Evolutionary conservation across 2,329 filamentous ascomycete genomes (phyloP), one percentile per base, ranked within the genome.

Genomic region (Diaporthe sp.): DNA sequence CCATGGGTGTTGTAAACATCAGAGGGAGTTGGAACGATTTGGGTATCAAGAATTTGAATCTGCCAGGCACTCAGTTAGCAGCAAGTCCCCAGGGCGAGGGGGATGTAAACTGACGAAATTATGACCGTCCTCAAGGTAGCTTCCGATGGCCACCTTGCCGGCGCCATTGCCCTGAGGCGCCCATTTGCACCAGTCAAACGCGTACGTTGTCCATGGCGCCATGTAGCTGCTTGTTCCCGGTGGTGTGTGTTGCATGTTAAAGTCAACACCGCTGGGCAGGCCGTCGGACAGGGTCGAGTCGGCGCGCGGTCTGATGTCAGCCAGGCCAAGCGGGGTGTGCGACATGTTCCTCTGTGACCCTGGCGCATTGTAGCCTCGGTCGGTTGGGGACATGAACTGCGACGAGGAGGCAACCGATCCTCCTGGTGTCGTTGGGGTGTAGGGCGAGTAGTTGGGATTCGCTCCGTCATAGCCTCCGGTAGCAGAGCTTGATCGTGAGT

Each of bases 101-200:
- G 56, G 50, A 71, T 32, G 12, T 32, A 73, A 27, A 83, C 90
- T 79, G 87, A 98, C 95, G 87, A 97, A 99, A 82, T 99, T 99
- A 85, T 99, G 97, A 8, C 96, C 96, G 84, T 99, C 97, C 85
- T 99, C 97, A 69, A 98, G 86, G 82, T 98, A 98, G 86, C 97
- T 99, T 75, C 96, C 97, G 51, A 99, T 89, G 17, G 97, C 97
- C 79, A 99, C 90, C 84, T 98, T 98, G 51, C 97, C 97, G 4
- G 94, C 95, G 76, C 94, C 92, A 78, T 92, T 92, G 79, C 85
- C 92, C 80, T 95, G 91, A 3, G 96, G 92, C 22, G 94, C 92
- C 96, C 97, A 99, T 84, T 99, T 99, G 87, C 97, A 99, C 97
- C 97, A 99, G 85, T 99, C 97, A 80, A 97, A 96, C 17, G 97